Evolutionary conservation across 768 basidiomycete species (phyloP).

Genomic region (Lactarius akahatsu): DNA sequence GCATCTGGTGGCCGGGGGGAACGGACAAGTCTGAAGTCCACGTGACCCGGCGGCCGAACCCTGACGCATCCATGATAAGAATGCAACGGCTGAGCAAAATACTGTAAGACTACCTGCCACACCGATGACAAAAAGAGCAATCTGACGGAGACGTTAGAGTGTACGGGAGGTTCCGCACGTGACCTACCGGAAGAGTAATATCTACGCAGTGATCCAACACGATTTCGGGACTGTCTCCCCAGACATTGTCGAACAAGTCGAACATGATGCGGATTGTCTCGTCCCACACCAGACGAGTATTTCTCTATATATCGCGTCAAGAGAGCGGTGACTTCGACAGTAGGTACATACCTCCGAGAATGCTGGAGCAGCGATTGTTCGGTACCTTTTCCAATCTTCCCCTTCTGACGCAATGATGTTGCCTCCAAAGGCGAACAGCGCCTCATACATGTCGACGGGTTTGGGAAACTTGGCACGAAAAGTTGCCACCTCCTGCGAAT

Average conservation of each 20-base stretch:
- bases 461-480: slow-evolving; percentile 57
- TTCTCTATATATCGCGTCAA: slow-evolving; percentile 31
- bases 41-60: slow-evolving; percentile 52
- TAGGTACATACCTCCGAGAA: slow-evolving; percentile 53
- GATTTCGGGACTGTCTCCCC: slow-evolving; percentile 45
- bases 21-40: slow-evolving; percentile 46
- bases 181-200: slow-evolving; percentile 52
- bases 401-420: slow-evolving; percentile 68
- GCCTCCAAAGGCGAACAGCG: slow-evolving; percentile 51
- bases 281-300: slow-evolving; percentile 43
- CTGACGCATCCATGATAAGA: slow-evolving; percentile 12
- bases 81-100: not conserved
- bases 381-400: slow-evolving; percentile 63
- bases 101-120: slow-evolving; percentile 42
- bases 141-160: slow-evolving; percentile 35
- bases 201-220: slow-evolving; percentile 49
- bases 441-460: slow-evolving; percentile 46
- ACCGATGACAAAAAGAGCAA: slow-evolving; percentile 56
- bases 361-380: slow-evolving; percentile 61
- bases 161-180: not conserved
- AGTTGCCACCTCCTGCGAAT: slow-evolving; percentile 49
- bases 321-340: not conserved
- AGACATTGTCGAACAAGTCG: slow-evolving; percentile 43
- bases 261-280: slow-evolving; percentile 37
- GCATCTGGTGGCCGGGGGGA: slow-evolving; percentile 46